Percentiles rank a stretch among this genome's conserved stretches.
phyloP scores from a whole-genome alignment of 768 basidiomycete species.

The Suillus discolor region DNA sequence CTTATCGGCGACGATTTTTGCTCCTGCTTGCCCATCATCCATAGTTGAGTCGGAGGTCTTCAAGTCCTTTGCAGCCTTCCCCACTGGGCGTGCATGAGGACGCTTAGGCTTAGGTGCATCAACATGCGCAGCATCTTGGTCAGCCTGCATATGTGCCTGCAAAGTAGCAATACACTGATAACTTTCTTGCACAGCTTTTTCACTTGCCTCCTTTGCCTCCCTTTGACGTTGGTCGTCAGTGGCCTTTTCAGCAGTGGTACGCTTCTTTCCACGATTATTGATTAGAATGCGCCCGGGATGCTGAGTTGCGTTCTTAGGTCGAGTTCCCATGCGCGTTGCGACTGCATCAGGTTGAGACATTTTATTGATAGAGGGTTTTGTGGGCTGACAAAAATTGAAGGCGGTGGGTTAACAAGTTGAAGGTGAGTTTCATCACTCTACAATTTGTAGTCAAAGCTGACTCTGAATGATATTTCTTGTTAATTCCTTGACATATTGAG shows the following conservation, averaged over 20 bases:
- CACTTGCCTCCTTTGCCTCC: constrained; percentile 7
- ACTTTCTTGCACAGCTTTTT: not conserved
- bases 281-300: constrained; percentile 8
- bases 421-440: not conserved
- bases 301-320: constrained; percentile 7
- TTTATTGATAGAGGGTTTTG: not conserved
- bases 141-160: constrained; percentile 5
- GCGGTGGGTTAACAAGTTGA: not conserved
- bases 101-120: not conserved
- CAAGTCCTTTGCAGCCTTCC: not conserved
- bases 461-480: too few species aligned
- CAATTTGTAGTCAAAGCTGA: too few species aligned
- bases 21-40: not conserved
- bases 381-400: too few species aligned
- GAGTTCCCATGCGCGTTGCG: not conserved
- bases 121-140: not conserved
- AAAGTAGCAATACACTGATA: constrained; percentile 5
- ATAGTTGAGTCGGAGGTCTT: not conserved
- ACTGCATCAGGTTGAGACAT: not conserved
- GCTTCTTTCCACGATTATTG: constrained; percentile 3
- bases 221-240: constrained; percentile 11
- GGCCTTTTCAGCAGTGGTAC: constrained; percentile 13
- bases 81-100: not conserved
- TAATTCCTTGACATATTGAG: too few species aligned
- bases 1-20: too few species aligned